Evolutionary conservation across 257 asterid species (phyloP).

Genomic region (Voacanga thouarsii): DNA sequence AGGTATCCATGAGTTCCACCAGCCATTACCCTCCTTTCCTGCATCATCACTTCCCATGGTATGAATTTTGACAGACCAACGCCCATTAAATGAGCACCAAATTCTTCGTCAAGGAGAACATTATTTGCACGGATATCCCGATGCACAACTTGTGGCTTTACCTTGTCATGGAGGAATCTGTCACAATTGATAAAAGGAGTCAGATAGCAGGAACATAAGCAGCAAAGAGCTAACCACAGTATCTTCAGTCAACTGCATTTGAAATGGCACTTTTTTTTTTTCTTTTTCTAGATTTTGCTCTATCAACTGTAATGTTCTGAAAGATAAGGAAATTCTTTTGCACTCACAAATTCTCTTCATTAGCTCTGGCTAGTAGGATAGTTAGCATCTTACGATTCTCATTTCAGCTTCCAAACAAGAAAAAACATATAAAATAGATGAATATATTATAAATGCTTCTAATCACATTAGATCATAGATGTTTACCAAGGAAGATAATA

Average conservation of each 20-base stretch:
- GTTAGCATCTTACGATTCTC: not conserved
- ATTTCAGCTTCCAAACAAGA: not conserved
- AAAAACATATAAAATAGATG: not conserved
- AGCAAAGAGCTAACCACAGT: not conserved
- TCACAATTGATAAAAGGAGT: slow-evolving; percentile 12
- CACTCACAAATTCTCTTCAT: not conserved
- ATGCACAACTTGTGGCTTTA: slow-evolving; percentile 98
- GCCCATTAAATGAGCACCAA: slow-evolving; percentile 92
- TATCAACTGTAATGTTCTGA: not conserved
- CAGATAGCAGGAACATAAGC: not conserved
- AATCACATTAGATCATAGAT: not conserved
- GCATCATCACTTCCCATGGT: slow-evolving; percentile 99
- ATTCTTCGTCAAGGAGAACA: slow-evolving; percentile 93
- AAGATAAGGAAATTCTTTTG: not conserved
- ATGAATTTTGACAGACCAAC: slow-evolving; percentile 94
- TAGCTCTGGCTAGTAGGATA: not conserved
- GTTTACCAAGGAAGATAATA: not conserved
- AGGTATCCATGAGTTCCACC: slow-evolving; percentile 99
- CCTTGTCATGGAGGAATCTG: slow-evolving; percentile 97
- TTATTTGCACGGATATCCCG: slow-evolving; percentile 91
- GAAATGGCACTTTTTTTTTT: not conserved
- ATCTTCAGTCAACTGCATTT: too few species aligned
- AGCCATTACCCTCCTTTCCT: slow-evolving; percentile 91
- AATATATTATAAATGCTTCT: not conserved
- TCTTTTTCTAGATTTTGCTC: not conserved